These are phyloP conservation scores for Infundibulicybe gibba DNA, from an alignment of 768 basidiomycete species.

Conservation along the genomic window DNA sequence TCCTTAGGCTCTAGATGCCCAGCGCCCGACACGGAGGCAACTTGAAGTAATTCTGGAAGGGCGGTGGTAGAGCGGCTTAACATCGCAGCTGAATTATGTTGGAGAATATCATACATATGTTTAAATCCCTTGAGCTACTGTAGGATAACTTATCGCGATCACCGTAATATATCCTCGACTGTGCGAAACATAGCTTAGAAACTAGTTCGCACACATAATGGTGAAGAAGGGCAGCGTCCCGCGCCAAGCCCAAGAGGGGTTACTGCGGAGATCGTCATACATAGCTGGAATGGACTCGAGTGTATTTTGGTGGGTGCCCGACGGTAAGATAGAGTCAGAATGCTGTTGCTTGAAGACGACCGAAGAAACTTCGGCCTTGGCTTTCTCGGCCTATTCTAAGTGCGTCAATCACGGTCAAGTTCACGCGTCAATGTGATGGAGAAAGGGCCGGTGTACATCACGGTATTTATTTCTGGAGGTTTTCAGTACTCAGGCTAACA, in stretches of 20 bases:
- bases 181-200: constrained; percentile 37
- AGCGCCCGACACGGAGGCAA: too few relatives aligned
- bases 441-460: constrained; percentile 19
- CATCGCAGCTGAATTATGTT: too few relatives aligned
- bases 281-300: constrained; percentile 12
- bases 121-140: too few relatives aligned
- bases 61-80: too few relatives aligned
- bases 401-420: too few relatives aligned
- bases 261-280: not conserved
- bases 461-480: constrained; percentile 22
- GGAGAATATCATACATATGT: too few relatives aligned
- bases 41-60: too few relatives aligned
- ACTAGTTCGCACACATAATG: constrained; percentile 31
- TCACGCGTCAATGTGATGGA: not conserved
- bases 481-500: constrained; percentile 19
- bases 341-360: constrained; percentile 22
- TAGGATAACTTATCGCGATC: constrained; percentile 38
- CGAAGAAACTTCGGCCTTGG: constrained; percentile 19
- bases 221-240: constrained; percentile 41
- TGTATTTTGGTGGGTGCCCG: constrained; percentile 26
- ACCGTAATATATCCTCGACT: constrained; percentile 37
- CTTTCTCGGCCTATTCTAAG: constrained; percentile 31
- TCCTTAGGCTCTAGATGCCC: too few relatives aligned
- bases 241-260: too few relatives aligned
- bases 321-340: not conserved